These are phyloP conservation scores for Fusarium equiseti DNA, from an alignment of 2,329 filamentous ascomycete genomes.

Conservation along the genomic window DNA sequence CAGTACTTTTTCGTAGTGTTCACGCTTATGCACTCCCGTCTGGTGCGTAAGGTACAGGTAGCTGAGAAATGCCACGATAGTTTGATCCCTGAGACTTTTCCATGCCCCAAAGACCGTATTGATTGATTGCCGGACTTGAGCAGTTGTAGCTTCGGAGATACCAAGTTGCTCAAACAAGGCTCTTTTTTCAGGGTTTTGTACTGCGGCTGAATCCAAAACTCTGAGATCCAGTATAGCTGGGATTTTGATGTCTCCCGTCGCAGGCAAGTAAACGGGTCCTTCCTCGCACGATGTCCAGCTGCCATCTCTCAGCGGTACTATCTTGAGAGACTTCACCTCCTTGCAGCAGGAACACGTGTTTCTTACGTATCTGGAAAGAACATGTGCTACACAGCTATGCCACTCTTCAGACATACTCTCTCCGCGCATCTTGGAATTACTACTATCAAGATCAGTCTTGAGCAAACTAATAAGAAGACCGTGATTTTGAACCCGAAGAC, in stretches of 20 bases:
- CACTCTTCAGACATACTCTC: constrained; percentile 10
- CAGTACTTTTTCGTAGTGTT: accelerated
- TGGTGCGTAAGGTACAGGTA: constrained; percentile 31
- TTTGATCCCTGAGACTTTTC: too few relatives aligned
- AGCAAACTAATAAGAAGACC: background rate
- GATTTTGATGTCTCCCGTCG: background rate
- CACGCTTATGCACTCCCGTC: accelerated
- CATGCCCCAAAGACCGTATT: background rate
- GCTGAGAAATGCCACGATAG: background rate
- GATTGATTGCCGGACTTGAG: constrained; percentile 7
- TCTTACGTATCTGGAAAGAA: background rate
- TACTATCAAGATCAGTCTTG: background rate
- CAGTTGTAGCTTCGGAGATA: background rate
- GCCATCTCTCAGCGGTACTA: constrained; percentile 4
- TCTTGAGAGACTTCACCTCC: too few relatives aligned
- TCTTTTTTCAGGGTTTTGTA: background rate
- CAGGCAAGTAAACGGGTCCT: constrained; percentile 16
- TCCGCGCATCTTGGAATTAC: constrained; percentile 11
- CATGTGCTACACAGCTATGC: constrained; percentile 9
- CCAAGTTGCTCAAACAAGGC: constrained; percentile 19
- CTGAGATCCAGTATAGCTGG: constrained; percentile 3
- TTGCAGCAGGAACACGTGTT: too few relatives aligned
- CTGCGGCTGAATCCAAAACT: background rate
- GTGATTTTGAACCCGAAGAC: background rate
- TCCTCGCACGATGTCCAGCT: background rate